phyloP scores from a whole-genome alignment of 345 rosid species.

The Linum lewisii region DNA sequence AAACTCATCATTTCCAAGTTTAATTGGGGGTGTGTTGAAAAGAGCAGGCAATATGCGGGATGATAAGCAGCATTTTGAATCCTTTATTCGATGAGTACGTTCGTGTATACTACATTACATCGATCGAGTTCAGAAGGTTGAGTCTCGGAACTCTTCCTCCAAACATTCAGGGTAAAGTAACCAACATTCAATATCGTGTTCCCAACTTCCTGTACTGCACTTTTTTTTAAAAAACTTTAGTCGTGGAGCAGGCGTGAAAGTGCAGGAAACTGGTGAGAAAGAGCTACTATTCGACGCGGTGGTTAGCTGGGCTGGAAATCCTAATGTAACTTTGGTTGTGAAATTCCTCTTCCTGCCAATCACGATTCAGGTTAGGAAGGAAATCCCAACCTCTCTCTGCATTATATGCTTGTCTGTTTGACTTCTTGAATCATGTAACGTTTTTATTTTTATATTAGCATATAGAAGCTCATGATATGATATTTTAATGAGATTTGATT shows the following conservation, averaged over 20 bases:
- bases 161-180: constrained; percentile 20
- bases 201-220: neutral
- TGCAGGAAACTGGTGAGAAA: constrained; percentile 31
- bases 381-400: neutral
- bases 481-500: neutral
- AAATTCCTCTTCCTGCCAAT: constrained; percentile 22
- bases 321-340: constrained; percentile 32
- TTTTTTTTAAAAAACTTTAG: neutral
- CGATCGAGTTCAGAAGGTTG: constrained; percentile 22
- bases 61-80: constrained; percentile 18
- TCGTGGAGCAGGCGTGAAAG: constrained; percentile 32
- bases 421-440: neutral
- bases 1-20: no score
- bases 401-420: neutral
- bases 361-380: constrained; percentile 32
- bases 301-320: constrained; percentile 46
- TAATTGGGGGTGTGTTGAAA: neutral
- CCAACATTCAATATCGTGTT: neutral
- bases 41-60: constrained; percentile 26
- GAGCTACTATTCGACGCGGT: constrained; percentile 35
- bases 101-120: constrained; percentile 18
- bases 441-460: neutral
- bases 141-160: constrained; percentile 35
- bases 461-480: neutral
- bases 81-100: constrained; percentile 22